A percentile compares a stretch with the other conserved stretches of the same genome.
Conservation (phyloP, 2,329 filamentous ascomycete genomes). For the Talaromyces sp. region DNA sequence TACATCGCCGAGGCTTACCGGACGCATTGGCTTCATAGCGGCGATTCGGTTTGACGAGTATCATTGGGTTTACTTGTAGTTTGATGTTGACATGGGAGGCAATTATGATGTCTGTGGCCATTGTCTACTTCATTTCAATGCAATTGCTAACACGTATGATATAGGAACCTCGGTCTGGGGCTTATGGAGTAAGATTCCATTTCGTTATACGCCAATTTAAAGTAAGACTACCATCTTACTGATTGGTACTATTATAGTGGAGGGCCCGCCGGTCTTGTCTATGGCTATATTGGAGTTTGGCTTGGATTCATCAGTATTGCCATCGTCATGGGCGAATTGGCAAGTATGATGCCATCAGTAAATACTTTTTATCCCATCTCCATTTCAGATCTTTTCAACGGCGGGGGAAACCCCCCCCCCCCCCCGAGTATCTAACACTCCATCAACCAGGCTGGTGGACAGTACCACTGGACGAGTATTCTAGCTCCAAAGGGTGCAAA, state of each 20-base stretch:
- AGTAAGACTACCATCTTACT: neutral
- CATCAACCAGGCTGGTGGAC: constrained; percentile 5
- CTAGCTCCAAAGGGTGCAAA: neutral
- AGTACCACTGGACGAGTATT: constrained; percentile 11
- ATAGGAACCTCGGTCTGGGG: neutral
- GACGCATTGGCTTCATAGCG: neutral
- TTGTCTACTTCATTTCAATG: neutral
- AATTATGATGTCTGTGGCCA: neutral
- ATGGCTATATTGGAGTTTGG: constrained; percentile 9
- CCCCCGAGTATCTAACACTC: neutral
- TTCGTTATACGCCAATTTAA: no score
- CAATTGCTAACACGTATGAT: neutral
- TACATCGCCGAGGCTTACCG: neutral
- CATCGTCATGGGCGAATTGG: constrained; percentile 5
- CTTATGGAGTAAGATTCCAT: neutral
- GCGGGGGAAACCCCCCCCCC: no score
- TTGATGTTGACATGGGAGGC: constrained; percentile 4
- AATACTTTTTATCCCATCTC: neutral
- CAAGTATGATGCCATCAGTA: constrained; percentile 7
- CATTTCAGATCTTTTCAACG: no score
- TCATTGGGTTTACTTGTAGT: constrained; percentile 3
- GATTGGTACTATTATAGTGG: neutral
- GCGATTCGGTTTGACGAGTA: constrained; percentile 2
- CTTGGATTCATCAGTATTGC: constrained; percentile 4
- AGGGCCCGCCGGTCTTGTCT: constrained; percentile 5